Base-by-base conservation (phyloP, 1,139 yeast species). In the Zygosaccharomyces sapae region DNA sequence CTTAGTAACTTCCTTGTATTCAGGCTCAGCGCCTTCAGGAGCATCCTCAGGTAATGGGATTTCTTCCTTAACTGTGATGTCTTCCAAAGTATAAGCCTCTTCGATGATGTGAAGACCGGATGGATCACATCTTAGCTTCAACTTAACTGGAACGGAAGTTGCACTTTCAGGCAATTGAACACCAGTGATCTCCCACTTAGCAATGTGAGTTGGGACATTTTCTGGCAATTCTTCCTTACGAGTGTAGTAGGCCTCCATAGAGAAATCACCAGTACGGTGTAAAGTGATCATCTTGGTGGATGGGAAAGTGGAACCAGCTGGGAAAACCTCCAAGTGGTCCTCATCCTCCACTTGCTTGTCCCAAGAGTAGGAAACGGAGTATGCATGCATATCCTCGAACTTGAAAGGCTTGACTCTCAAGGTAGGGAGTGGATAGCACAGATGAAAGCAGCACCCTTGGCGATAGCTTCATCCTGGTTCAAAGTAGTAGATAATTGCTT, bases 341-440 rank as follows among this genome's bases (percentile, higher is more conserved):
- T 87, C 86, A 61, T 77, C 83, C 70, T 87, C 97, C 54, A 81
- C 90, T 69, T 87, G 89, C 70, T 90, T 80, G 67, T 85, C 95
- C 98, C 98, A 94, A 72, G 74, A 80, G 81, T 88, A 94, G 45
- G 97, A 86, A 58, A 94, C 97, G 41, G 96, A 81, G 80, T 81
- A 80, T 62, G 83, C 86, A 81, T 90, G 90, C 69, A 83, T 75
- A 71, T 92, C 99, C 76, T 92, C 97, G 67, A 90, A 92, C 75
- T 90, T 92, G 84, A 92, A n/a, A 62, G 97, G 97, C 74, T 97
- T 86, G 48, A 94, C 98, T 76, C 98, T 86, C 65, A 92, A 83
- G 58, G 97, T 90, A 72, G 98, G 98, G 97, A 92, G 79, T 90
- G 97, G 74, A 90, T 87, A 61, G 98, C 99, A 73, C 98, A 92